Base-by-base conservation (phyloP, 2,329 filamentous ascomycete genomes). In the Macrophomina tecta region DNA sequence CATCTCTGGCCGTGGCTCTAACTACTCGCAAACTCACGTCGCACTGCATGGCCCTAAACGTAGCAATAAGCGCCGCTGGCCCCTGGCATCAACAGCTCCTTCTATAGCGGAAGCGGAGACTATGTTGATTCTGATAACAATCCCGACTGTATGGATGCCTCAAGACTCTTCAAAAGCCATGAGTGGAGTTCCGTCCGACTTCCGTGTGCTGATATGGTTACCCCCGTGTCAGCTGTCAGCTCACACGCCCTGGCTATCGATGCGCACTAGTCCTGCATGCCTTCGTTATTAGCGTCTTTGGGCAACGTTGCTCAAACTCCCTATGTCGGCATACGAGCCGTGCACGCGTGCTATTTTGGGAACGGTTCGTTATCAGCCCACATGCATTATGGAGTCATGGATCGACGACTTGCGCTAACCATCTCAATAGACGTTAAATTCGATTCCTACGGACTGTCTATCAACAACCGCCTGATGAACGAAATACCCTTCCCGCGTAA, bases 381-480 rank as follows among this genome's bases (percentile, higher is more conserved):
- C 56, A 48, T 34, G 8, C 16, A 4, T n/a, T 36, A 61, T 46
- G 48, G 36, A 61, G 56, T 36, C 56, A 36, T n/a, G n/a, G 32
- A 32, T 16, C 36, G 18, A 40, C 18, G 11, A 9, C 18, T 46
- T 34, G 30, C 42, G 28, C 40, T 36, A 18, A 18, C n/a, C 11
- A 40, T 18, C 34, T 46, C 40, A 62, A 62, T 30, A 62, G 58
- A 49, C 42, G 30, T 62, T 32, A 28, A n/a, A 49, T 49, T 49
- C 46, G 36, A 51, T 66, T 66, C 64, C 65, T 67, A 55, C 49
- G 38, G 49, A 55, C 28, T 63, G 55, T 62, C 56, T 67, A 67
- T 63, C 56, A 62, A 67, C 65, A 63, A 49, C 65, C 58, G 52
- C 65, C 55, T n/a, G 55, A 5, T 61, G 14, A 40, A 23, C 52